phyloP scores from a whole-genome alignment of 345 rosid genomes.

The Eucalyptus sp. region DNA sequence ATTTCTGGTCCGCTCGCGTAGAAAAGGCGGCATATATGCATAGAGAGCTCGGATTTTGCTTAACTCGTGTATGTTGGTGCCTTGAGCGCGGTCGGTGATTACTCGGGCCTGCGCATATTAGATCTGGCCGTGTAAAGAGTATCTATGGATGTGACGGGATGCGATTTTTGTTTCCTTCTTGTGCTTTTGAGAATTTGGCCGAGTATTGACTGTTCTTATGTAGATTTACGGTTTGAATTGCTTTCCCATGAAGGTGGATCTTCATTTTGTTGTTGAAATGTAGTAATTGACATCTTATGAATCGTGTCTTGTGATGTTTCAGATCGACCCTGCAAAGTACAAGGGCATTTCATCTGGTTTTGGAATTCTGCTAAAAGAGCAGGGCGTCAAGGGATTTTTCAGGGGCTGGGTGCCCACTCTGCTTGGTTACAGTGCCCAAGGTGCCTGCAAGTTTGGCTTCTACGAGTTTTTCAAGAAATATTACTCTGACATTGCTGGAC shows the following conservation, averaged over 20 bases:
- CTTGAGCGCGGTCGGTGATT: background rate
- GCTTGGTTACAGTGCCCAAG: conserved; percentile 90
- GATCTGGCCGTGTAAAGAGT: background rate
- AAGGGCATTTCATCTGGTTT: conserved; percentile 69
- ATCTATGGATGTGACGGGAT: background rate
- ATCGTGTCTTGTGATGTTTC: background rate
- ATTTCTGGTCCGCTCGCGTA: background rate
- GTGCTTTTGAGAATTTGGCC: background rate
- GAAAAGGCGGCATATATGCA: background rate
- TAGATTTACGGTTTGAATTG: background rate
- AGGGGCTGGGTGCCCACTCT: conserved; percentile 94
- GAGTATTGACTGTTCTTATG: background rate
- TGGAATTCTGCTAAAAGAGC: conserved; percentile 69
- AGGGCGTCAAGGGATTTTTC: conserved; percentile 71
- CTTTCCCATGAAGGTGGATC: background rate
- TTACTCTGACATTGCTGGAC: conserved; percentile 90
- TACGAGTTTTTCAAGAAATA: conserved; percentile 91
- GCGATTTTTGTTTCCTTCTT: background rate
- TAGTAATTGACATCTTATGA: background rate
- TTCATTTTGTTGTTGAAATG: background rate
- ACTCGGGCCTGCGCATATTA: background rate
- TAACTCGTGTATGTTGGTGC: background rate
- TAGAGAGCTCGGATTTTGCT: background rate
- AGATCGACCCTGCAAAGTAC: conserved; percentile 90
- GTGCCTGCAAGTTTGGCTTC: conserved; percentile 86